Evolutionary conservation across 2,329 filamentous ascomycete genomes (phyloP).

Genomic region (Paecilomyces variotii): DNA sequence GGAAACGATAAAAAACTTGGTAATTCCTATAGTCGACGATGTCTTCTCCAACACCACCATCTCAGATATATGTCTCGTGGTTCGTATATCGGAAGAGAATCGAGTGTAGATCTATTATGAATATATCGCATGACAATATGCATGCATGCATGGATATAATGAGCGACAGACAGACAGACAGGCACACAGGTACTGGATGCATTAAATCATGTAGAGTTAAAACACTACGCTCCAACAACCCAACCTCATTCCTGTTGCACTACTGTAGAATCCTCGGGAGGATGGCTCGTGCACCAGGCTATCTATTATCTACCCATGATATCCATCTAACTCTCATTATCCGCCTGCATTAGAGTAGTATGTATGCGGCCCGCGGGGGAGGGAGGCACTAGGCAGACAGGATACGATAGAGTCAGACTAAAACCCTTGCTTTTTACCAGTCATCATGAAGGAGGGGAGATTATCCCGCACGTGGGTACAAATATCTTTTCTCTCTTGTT

Average conservation of each 20-base stretch:
- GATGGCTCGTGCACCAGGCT: background rate
- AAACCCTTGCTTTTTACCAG: too few relatives aligned
- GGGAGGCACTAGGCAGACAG: too few relatives aligned
- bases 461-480: too few relatives aligned
- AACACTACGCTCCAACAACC: background rate
- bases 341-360: too few relatives aligned
- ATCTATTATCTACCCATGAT: background rate
- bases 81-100: background rate
- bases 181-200: background rate
- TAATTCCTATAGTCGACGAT: background rate
- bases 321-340: too few relatives aligned
- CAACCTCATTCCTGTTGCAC: background rate
- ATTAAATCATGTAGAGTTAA: background rate
- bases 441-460: too few relatives aligned
- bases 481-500: too few relatives aligned
- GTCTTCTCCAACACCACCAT: background rate
- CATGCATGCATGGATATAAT: background rate
- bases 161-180: background rate
- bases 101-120: background rate
- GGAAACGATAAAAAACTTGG: background rate
- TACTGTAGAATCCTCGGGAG: background rate
- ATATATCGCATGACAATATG: background rate
- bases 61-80: background rate
- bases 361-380: too few relatives aligned
- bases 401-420: too few relatives aligned